Evolutionary conservation across 2,329 filamentous ascomycete species (phyloP).

Genomic region (Orbilia quercus): DNA sequence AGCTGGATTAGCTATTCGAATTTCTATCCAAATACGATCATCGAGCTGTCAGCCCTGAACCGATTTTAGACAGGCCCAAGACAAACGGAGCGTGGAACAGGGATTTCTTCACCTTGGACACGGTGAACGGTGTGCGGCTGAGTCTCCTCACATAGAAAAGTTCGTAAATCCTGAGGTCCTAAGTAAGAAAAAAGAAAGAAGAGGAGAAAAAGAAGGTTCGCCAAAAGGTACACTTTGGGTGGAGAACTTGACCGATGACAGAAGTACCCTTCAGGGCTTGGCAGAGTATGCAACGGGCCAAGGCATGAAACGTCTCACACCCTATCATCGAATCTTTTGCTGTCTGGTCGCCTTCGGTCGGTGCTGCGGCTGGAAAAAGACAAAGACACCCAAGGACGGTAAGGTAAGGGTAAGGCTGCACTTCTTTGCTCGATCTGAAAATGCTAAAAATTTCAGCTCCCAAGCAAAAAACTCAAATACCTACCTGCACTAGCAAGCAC

Average conservation of each 20-base stretch:
- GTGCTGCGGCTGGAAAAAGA: slow-evolving; percentile 38
- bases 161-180: slow-evolving; percentile 7
- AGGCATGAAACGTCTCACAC: slow-evolving; percentile 47
- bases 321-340: slow-evolving; percentile 7
- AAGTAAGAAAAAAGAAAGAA: too few species aligned
- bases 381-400: slow-evolving; percentile 10
- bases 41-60: slow-evolving; percentile 19
- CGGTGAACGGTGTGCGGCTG: slow-evolving; percentile 39
- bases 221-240: slow-evolving; percentile 1
- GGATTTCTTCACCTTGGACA: slow-evolving; percentile 21
- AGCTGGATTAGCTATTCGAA: slow-evolving; percentile 21
- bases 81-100: not conserved
- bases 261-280: slow-evolving; percentile 11
- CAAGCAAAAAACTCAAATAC: slow-evolving; percentile 56
- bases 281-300: slow-evolving; percentile 4
- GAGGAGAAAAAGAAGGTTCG: not conserved
- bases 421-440: not conserved
- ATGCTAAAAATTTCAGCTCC: slow-evolving; percentile 37
- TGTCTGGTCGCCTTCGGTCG: slow-evolving; percentile 24
- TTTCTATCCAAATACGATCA: slow-evolving; percentile 32
- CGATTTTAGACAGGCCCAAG: slow-evolving; percentile 17
- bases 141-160: not conserved
- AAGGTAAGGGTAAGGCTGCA: slow-evolving; percentile 34
- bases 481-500: slow-evolving; percentile 27
- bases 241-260: not conserved